A percentile compares a stretch with the other conserved stretches of the same genome.
These are phyloP conservation scores for Mycena filopes DNA, from an alignment of 768 basidiomycete genomes.

Conservation along the genomic window DNA sequence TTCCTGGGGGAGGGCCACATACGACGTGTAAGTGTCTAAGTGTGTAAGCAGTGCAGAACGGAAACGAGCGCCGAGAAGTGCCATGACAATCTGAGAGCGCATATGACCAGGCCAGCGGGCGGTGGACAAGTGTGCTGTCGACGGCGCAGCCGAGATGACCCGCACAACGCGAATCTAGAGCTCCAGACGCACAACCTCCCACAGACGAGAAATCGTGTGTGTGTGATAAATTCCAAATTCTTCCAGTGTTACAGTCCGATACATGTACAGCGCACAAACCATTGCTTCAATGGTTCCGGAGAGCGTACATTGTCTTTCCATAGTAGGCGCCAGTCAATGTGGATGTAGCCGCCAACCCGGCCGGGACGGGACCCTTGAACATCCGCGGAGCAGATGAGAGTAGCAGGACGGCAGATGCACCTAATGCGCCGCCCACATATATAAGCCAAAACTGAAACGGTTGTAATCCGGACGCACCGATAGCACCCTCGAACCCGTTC, in stretches of 20 bases:
- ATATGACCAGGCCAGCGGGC: too few species aligned
- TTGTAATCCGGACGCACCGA: slow-evolving; percentile 58
- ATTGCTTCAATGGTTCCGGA: slow-evolving; percentile 26
- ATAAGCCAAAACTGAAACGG: not conserved
- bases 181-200: too few species aligned
- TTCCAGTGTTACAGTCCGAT: not conserved
- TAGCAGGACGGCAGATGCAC: slow-evolving; percentile 79
- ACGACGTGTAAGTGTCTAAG: too few species aligned
- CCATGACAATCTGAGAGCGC: too few species aligned
- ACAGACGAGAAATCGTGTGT: too few species aligned
- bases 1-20: too few species aligned
- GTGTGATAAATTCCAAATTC: not conserved
- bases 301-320: slow-evolving; percentile 63
- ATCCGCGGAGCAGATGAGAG: slow-evolving; percentile 80
- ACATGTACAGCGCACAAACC: not conserved
- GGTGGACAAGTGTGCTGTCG: too few species aligned
- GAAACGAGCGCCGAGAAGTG: too few species aligned
- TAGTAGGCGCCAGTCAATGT: slow-evolving; percentile 74
- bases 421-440: too few species aligned
- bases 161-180: too few species aligned
- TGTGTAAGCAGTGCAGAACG: too few species aligned
- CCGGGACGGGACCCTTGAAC: slow-evolving; percentile 80
- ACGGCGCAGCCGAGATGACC: too few species aligned
- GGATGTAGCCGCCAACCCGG: slow-evolving; percentile 69
- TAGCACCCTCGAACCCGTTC: slow-evolving; percentile 82